Percentiles rank a stretch among this genome's conserved stretches.
Evolutionary conservation across 352 stramenopile species (phyloP).

Genomic region (Pythium sp.): DNA sequence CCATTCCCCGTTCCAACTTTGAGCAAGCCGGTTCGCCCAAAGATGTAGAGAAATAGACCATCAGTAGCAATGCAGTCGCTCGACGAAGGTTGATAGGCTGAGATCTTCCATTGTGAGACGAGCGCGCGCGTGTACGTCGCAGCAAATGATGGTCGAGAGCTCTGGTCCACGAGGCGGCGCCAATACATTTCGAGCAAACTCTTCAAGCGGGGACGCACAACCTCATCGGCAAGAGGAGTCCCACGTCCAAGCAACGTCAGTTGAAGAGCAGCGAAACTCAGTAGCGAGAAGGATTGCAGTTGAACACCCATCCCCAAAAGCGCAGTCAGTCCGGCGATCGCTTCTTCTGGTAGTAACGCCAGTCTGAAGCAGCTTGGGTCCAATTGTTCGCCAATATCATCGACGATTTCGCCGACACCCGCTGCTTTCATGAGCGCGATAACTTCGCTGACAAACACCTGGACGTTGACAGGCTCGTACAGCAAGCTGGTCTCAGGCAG

Average conservation of each 20-base stretch:
- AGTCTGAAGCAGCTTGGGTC: not conserved
- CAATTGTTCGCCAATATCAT: not conserved
- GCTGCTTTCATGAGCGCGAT: slow-evolving; percentile 18
- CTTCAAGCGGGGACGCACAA: slow-evolving; percentile 21
- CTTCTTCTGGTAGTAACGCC: slow-evolving; percentile 20
- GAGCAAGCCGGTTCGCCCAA: slow-evolving; percentile 51
- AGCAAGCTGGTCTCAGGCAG: slow-evolving; percentile 54
- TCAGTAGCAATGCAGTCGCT: slow-evolving; percentile 74
- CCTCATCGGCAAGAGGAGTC: slow-evolving; percentile 13
- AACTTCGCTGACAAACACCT: slow-evolving; percentile 32
- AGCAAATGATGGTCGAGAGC: slow-evolving; percentile 24
- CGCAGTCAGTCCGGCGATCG: slow-evolving; percentile 32
- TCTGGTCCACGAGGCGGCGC: slow-evolving; percentile 28
- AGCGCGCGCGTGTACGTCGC: slow-evolving; percentile 57
- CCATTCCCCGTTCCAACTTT: slow-evolving; percentile 73
- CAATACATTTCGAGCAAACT: slow-evolving; percentile 30
- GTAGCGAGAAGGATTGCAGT: slow-evolving; percentile 63
- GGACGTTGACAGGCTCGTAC: slow-evolving; percentile 63
- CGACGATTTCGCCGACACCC: slow-evolving; percentile 23
- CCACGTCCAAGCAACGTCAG: slow-evolving; percentile 27
- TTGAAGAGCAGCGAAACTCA: slow-evolving; percentile 37
- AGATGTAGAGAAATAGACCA: slow-evolving; percentile 69
- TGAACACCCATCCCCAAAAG: slow-evolving; percentile 54
- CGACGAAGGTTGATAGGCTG: slow-evolving; percentile 52
- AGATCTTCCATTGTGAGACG: slow-evolving; percentile 65